Evolutionary conservation across 1,284 basidiomycete species (phyloP).

Genomic region (Ustilago vetiveriae): DNA sequence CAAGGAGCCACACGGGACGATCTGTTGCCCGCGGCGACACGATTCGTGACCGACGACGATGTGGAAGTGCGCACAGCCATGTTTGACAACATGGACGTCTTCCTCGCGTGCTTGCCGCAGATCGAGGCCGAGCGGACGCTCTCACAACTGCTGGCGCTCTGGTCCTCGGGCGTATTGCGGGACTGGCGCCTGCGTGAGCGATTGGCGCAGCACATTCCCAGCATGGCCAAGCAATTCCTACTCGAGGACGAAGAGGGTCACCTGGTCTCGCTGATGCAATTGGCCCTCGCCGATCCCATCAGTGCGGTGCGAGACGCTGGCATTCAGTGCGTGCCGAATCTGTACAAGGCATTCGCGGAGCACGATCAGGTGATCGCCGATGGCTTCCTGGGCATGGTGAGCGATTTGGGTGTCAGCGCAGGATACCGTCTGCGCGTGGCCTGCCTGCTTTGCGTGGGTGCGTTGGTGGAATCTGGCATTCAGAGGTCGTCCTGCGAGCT

Average conservation of each 20-base stretch:
- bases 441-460: conserved; percentile 53
- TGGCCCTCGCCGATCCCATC: conserved; percentile 80
- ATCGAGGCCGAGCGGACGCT: conserved; percentile 73
- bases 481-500: conserved; percentile 71
- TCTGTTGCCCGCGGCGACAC: conserved; percentile 73
- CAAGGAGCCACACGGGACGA: conserved; percentile 76
- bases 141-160: conserved; percentile 72
- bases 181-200: conserved; percentile 87
- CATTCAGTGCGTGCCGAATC: conserved; percentile 71
- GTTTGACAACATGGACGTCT: conserved; percentile 68
- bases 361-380: conserved; percentile 55
- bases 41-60: conserved; percentile 74
- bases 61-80: conserved; percentile 73
- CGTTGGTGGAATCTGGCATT: conserved; percentile 51
- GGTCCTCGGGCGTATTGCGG: conserved; percentile 74
- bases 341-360: conserved; percentile 54
- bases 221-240: conserved; percentile 69
- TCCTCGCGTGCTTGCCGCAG: conserved; percentile 72
- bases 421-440: conserved; percentile 63
- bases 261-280: conserved; percentile 71
- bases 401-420: conserved; percentile 54
- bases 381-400: conserved; percentile 63
- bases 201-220: conserved; percentile 73
- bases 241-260: conserved; percentile 65
- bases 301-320: conserved; percentile 85